Conservation (phyloP, 2,329 filamentous ascomycete species). For the Elsinoe arachidis region DNA sequence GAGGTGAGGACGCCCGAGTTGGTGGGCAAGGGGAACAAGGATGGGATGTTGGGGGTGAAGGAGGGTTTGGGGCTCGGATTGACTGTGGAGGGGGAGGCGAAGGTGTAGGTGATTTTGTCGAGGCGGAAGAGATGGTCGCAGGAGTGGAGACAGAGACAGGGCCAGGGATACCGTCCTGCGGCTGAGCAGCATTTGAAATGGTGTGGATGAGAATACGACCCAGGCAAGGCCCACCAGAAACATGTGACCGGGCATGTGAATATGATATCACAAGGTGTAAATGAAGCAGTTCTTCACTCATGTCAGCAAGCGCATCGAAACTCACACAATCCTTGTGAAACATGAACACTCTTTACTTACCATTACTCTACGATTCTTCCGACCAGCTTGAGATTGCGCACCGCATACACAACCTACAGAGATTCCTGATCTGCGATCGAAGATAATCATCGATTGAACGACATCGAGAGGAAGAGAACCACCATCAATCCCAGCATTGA, state of each 20-base stretch:
- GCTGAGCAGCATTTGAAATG: not conserved
- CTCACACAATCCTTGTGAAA: not conserved
- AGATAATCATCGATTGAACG: too few species aligned
- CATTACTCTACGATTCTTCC: too few species aligned
- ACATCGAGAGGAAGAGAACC: too few species aligned
- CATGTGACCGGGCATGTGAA: slow-evolving; percentile 1
- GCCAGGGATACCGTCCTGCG: not conserved
- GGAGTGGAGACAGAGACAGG: too few species aligned
- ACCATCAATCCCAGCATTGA: too few species aligned
- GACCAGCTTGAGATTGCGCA: too few species aligned
- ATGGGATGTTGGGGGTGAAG: not conserved
- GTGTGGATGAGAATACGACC: not conserved
- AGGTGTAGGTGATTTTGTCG: not conserved
- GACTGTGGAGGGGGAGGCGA: slow-evolving; percentile 2
- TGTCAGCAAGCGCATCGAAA: not conserved
- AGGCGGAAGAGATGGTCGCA: too few species aligned
- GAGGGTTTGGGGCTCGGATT: not conserved
- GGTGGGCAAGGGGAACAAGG: not conserved
- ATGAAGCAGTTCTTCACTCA: slow-evolving; percentile 4
- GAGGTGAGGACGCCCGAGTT: slow-evolving; percentile 11
- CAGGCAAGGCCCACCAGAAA: not conserved
- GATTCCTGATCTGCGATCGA: too few species aligned
- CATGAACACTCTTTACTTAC: not conserved
- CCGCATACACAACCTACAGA: too few species aligned
- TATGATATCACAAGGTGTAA: not conserved